phyloP scores from a whole-genome alignment of 2,329 filamentous ascomycete genomes.

The Colletotrichum lini region DNA sequence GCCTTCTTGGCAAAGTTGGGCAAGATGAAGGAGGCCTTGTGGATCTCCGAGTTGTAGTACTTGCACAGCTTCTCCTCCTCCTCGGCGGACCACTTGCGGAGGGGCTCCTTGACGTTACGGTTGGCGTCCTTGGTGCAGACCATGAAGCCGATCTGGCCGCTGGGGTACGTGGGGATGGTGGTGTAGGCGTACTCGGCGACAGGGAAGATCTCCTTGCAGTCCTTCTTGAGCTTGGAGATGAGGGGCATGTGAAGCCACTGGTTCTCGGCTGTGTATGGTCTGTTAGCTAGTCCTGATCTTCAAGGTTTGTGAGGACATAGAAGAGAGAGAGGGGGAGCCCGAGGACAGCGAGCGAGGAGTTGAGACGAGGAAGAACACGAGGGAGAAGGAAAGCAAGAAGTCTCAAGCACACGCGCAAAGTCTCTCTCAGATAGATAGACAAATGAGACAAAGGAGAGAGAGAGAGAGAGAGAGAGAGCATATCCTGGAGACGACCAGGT shows the following conservation, averaged over 20 bases:
- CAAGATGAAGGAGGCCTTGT: constrained; percentile 93
- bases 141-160: constrained; percentile 99
- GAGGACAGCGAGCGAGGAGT: background rate
- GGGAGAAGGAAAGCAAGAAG: background rate
- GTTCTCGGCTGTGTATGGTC: constrained; percentile 86
- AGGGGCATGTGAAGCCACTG: constrained; percentile 98
- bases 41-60: constrained; percentile 98
- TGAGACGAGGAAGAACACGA: background rate
- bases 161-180: constrained; percentile 98
- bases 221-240: constrained; percentile 95
- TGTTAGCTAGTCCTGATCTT: constrained; percentile 39
- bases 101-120: constrained; percentile 86
- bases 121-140: constrained; percentile 96
- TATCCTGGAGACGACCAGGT: constrained; percentile 29
- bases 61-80: constrained; percentile 94
- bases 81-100: constrained; percentile 85
- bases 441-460: constrained; percentile 23
- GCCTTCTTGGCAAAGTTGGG: constrained; percentile 93
- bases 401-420: constrained; percentile 1
- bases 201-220: constrained; percentile 97
- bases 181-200: constrained; percentile 99
- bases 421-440: background rate
- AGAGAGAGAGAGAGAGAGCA: constrained; percentile 19
- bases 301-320: background rate
- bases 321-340: background rate